Evolutionary conservation across 2,329 filamentous ascomycete genomes (phyloP).

Genomic region (Leptographium procerum): DNA sequence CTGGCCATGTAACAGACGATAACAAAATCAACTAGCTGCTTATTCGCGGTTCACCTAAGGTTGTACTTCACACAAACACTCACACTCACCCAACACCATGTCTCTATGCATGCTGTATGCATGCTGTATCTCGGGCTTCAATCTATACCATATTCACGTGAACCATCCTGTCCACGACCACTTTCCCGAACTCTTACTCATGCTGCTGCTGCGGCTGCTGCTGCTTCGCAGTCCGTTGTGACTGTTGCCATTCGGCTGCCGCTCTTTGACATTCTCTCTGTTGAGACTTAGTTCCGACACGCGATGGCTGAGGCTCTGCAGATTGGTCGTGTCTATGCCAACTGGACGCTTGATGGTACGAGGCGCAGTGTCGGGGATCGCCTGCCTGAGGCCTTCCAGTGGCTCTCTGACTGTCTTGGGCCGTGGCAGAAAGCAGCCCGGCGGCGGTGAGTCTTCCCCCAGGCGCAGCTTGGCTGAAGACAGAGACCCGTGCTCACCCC

Average conservation of each 20-base stretch:
- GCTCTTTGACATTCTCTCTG: slow-evolving; percentile 3
- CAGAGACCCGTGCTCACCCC: background rate
- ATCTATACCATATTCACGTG: slow-evolving; percentile 1
- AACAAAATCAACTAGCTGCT: background rate
- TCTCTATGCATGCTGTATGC: background rate
- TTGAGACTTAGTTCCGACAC: slow-evolving; percentile 3
- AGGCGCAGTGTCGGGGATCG: slow-evolving; percentile 3
- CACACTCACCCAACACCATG: background rate
- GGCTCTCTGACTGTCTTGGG: background rate
- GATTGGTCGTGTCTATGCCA: slow-evolving; percentile 11
- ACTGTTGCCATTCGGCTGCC: background rate
- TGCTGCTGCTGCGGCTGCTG: slow-evolving; percentile 10
- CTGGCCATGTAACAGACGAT: background rate
- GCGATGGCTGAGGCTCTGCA: slow-evolving; percentile 6
- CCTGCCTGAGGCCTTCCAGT: slow-evolving; percentile 1
- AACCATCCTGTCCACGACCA: slow-evolving; percentile 16
- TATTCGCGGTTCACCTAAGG: background rate
- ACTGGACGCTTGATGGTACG: slow-evolving; percentile 6
- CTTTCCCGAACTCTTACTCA: slow-evolving; percentile 12
- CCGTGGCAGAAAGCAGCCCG: slow-evolving; percentile 8
- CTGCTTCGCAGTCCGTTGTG: slow-evolving; percentile 4
- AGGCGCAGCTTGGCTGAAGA: background rate
- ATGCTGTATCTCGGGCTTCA: background rate
- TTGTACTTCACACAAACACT: background rate
- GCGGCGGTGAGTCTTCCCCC: background rate